phyloP scores from a whole-genome alignment of 2,329 filamentous ascomycete species.

The Cytospora leucostoma region DNA sequence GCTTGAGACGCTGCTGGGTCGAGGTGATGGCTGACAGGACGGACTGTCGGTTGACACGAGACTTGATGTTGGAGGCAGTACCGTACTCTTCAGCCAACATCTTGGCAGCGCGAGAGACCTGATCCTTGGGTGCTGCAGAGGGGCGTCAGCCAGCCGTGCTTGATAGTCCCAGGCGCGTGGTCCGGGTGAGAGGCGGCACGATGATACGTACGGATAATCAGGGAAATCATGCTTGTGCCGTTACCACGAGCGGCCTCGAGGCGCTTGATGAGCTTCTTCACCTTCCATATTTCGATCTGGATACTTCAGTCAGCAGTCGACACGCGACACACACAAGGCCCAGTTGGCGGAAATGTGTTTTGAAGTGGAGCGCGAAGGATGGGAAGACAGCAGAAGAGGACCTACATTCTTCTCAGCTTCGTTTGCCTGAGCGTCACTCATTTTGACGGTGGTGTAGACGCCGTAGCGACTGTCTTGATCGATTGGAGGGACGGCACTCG shows the following conservation, averaged over 20 bases:
- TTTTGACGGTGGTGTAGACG: constrained; percentile 52
- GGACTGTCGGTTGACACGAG: constrained; percentile 96
- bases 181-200: background rate
- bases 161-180: constrained; percentile 21
- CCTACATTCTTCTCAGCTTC: constrained; percentile 96
- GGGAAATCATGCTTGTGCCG: constrained; percentile 99
- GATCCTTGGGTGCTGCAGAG: constrained; percentile 87
- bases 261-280: constrained; percentile 99
- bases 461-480: constrained; percentile 26
- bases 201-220: constrained; percentile 85
- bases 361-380: background rate
- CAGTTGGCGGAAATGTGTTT: background rate
- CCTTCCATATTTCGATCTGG: constrained; percentile 86
- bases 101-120: constrained; percentile 93
- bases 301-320: constrained; percentile 30
- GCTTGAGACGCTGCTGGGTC: constrained; percentile 97
- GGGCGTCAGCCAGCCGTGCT: constrained; percentile 32
- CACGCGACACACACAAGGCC: constrained; percentile 23
- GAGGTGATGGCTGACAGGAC: constrained; percentile 98
- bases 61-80: constrained; percentile 99
- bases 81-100: constrained; percentile 99
- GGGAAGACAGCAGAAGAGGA: constrained; percentile 28
- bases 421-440: constrained; percentile 82
- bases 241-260: constrained; percentile 96
- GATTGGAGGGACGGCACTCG: constrained; percentile 13